A percentile compares a stretch with the other conserved stretches of the same genome.
Evolutionary conservation across 139 green algal species (phyloP).

Genomic region (Dunaliella primolecta): DNA sequence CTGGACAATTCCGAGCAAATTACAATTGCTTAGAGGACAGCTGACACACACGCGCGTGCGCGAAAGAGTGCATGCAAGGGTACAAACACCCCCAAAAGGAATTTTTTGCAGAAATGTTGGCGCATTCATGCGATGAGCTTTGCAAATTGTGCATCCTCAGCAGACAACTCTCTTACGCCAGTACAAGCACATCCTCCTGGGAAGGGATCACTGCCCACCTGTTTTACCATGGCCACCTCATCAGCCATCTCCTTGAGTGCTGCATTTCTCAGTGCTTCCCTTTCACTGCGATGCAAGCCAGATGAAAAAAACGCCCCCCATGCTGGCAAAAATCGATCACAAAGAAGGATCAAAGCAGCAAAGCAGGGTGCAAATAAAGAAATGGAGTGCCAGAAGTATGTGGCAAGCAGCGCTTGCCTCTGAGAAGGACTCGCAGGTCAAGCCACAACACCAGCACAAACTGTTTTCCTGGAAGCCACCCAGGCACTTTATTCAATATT

Average conservation of each 20-base stretch:
- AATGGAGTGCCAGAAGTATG: not conserved
- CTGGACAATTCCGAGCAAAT: too few relatives aligned
- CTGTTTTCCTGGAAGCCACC: too few relatives aligned
- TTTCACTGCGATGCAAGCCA: not conserved
- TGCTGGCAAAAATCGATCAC: not conserved
- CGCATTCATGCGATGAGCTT: not conserved
- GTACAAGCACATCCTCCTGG: too few relatives aligned
- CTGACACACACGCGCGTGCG: not conserved
- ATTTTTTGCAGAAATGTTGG: not conserved
- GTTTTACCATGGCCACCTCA: not conserved
- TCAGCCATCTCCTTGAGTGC: not conserved
- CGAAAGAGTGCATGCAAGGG: not conserved
- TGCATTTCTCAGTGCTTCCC: not conserved
- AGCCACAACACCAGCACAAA: not conserved
- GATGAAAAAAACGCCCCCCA: not conserved
- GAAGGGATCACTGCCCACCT: too few relatives aligned
- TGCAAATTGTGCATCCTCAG: not conserved
- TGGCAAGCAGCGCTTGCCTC: too few relatives aligned
- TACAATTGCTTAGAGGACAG: too few relatives aligned
- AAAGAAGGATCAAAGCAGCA: not conserved
- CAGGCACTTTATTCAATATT: too few relatives aligned
- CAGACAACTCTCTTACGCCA: too few relatives aligned
- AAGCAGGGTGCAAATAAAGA: not conserved
- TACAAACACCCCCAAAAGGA: not conserved
- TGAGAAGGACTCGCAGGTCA: not conserved